Conservation (phyloP, 768 basidiomycete genomes). For the Agrocybe pediades region DNA sequence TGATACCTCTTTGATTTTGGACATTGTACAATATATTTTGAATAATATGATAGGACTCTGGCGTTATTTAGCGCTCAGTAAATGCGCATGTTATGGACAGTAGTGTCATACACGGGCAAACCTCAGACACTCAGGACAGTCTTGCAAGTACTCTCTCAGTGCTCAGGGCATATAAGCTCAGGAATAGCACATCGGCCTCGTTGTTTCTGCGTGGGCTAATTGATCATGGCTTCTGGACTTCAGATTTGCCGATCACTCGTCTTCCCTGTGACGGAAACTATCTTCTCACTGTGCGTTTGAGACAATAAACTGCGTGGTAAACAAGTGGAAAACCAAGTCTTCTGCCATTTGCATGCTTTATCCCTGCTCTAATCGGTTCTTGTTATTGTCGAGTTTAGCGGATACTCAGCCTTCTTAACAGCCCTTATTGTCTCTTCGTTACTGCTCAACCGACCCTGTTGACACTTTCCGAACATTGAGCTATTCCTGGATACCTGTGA, state of each 20-base stretch:
- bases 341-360: too few relatives aligned
- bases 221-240: conserved; percentile 15
- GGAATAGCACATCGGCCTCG: conserved; percentile 26
- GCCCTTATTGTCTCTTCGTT: too few relatives aligned
- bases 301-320: conserved; percentile 31
- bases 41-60: neutral
- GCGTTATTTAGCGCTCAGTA: too few relatives aligned
- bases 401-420: too few relatives aligned
- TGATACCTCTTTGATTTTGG: conserved; percentile 9
- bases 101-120: too few relatives aligned
- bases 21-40: conserved; percentile 11
- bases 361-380: too few relatives aligned
- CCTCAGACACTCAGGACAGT: too few relatives aligned
- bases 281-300: conserved; percentile 30
- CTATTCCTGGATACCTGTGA: neutral
- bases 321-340: conserved; percentile 17
- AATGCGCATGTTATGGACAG: too few relatives aligned
- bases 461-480: too few relatives aligned
- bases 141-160: conserved; percentile 10
- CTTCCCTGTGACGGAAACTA: conserved; percentile 22
- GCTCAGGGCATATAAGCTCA: neutral
- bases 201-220: conserved; percentile 33
- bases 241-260: neutral
- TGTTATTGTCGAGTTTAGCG: too few relatives aligned
- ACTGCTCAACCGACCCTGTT: too few relatives aligned